phyloP scores from a whole-genome alignment of 2,329 filamentous ascomycete genomes.

The Elsinoe necatrix region DNA sequence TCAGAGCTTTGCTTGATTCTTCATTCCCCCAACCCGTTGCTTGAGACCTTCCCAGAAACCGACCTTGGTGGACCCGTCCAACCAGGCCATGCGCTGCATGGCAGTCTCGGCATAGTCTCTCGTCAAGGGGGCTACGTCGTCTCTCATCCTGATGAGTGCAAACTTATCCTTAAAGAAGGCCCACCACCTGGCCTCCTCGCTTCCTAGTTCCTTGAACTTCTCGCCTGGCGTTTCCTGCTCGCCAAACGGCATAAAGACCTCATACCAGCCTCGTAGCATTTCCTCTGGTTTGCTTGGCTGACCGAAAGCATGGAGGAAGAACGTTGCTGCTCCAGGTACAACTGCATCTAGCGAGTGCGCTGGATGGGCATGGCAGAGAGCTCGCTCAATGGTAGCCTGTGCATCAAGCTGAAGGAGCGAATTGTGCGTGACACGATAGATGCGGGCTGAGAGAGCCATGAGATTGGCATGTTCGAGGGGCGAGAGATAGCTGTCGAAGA shows the following conservation, averaged over 20 bases:
- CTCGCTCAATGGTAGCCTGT: constrained; percentile 11
- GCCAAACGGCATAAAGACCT: constrained; percentile 6
- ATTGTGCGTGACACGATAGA: constrained; percentile 8
- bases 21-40: neutral
- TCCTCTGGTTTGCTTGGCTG: neutral
- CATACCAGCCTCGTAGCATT: constrained; percentile 13
- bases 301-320: constrained; percentile 8
- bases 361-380: constrained; percentile 2
- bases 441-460: constrained; percentile 12
- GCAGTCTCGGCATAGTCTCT: constrained; percentile 15
- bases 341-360: constrained; percentile 3
- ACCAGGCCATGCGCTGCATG: constrained; percentile 12
- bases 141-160: constrained; percentile 5
- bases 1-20: constrained; percentile 8
- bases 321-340: constrained; percentile 3
- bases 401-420: constrained; percentile 14
- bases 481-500: constrained; percentile 13
- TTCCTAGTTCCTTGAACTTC: neutral
- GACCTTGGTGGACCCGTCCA: constrained; percentile 4
- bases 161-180: constrained; percentile 14
- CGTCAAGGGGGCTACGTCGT: constrained; percentile 9
- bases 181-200: constrained; percentile 9
- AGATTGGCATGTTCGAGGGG: constrained; percentile 13
- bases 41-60: constrained; percentile 4
- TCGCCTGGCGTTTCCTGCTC: constrained; percentile 7